Conservation (phyloP, 306 rosid genomes). For the Cucumis melo region DNA sequence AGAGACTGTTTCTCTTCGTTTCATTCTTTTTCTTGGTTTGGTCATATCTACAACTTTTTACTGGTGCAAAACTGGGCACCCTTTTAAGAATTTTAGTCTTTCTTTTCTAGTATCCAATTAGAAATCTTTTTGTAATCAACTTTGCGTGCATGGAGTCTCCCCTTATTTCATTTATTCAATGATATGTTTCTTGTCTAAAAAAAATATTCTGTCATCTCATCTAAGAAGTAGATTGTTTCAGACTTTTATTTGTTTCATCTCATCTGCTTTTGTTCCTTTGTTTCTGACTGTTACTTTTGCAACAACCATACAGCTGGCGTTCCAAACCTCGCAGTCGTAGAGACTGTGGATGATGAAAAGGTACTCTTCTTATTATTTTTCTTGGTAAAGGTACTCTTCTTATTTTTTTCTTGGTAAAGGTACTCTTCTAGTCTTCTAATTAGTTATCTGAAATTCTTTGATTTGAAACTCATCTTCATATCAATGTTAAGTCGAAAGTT, state of each 20-base stretch:
- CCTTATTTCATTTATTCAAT: too few relatives aligned
- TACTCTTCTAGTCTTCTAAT: slow-evolving; percentile 1
- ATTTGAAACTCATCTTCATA: background rate
- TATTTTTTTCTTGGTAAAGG: slow-evolving; percentile 25
- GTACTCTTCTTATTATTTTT: slow-evolving; percentile 15
- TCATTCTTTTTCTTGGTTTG: too few relatives aligned
- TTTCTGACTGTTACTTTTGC: background rate
- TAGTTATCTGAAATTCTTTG: background rate
- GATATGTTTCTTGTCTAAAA: too few relatives aligned
- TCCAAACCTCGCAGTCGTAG: slow-evolving; percentile 70
- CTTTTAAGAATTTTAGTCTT: too few relatives aligned
- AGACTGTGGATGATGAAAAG: slow-evolving; percentile 78
- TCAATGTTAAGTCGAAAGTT: background rate
- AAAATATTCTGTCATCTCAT: background rate
- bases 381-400: background rate
- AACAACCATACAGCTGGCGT: slow-evolving; percentile 43
- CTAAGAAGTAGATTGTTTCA: background rate
- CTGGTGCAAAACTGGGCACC: too few relatives aligned
- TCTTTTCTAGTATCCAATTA: too few relatives aligned
- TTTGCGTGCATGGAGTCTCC: too few relatives aligned
- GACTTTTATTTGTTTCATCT: background rate
- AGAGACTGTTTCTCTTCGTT: too few relatives aligned
- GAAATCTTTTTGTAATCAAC: too few relatives aligned
- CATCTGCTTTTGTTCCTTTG: background rate
- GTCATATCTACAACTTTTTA: too few relatives aligned